Evolutionary conservation across 2,329 filamentous ascomycete genomes (phyloP).

Genomic region (Alternaria sp.): DNA sequence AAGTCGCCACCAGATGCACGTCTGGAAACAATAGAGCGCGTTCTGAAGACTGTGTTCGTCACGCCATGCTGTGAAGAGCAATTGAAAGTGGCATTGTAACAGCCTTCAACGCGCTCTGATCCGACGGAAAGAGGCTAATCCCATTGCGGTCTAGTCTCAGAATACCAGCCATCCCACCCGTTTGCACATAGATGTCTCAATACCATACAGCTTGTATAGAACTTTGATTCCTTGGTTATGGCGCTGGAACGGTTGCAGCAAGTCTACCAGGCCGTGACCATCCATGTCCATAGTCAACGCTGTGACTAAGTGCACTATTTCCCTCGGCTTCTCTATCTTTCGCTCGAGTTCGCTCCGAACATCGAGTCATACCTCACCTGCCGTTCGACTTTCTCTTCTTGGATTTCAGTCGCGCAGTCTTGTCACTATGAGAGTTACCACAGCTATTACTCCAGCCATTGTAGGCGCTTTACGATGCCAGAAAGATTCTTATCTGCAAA

Average conservation of each 20-base stretch:
- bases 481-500: constrained; percentile 43
- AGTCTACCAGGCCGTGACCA: not conserved
- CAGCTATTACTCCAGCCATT: constrained; percentile 28
- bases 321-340: constrained; percentile 21
- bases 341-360: constrained; percentile 9
- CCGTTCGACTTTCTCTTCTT: not conserved
- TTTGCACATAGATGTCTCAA: not conserved
- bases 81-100: not conserved
- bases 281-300: constrained; percentile 14
- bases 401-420: not conserved
- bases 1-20: not conserved
- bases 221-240: not conserved
- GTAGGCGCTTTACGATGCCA: constrained; percentile 45
- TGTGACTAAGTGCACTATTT: constrained; percentile 24
- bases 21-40: not conserved
- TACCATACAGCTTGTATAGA: not conserved
- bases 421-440: constrained; percentile 27
- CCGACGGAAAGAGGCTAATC: not conserved
- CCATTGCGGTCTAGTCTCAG: not conserved
- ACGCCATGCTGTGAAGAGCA: not conserved
- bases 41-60: not conserved
- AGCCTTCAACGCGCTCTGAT: not conserved
- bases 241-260: not conserved
- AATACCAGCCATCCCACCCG: not conserved
- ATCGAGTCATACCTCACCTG: constrained; percentile 9